These are phyloP conservation scores for Hypocrella siamensis DNA, from an alignment of 2,329 filamentous ascomycete genomes.

Conservation along the genomic window DNA sequence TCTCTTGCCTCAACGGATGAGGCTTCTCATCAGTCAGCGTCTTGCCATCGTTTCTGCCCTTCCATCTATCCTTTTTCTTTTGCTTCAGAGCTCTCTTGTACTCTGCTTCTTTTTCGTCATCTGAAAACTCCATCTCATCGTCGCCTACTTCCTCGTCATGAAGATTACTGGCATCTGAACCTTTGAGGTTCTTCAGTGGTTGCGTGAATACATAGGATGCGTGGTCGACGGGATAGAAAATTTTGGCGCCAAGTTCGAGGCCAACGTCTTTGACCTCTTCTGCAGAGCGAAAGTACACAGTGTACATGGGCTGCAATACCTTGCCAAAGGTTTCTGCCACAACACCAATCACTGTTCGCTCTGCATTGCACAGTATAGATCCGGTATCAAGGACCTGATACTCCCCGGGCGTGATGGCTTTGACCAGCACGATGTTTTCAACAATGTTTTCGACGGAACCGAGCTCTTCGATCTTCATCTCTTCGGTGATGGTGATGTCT, in stretches of 20 bases:
- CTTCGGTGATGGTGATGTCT: conserved; percentile 58
- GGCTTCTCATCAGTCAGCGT: conserved; percentile 19
- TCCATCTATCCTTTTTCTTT: conserved; percentile 38
- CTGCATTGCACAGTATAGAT: conserved; percentile 65
- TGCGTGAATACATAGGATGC: conserved; percentile 80
- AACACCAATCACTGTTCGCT: conserved; percentile 62
- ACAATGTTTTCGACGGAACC: conserved; percentile 65
- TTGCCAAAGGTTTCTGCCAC: conserved; percentile 77
- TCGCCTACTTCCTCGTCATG: conserved; percentile 81
- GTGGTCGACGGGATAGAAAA: conserved; percentile 69
- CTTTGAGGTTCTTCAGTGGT: conserved; percentile 62
- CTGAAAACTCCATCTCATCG: conserved; percentile 88
- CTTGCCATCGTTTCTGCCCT: conserved; percentile 24
- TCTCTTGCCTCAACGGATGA: conserved; percentile 24
- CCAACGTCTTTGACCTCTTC: conserved; percentile 53
- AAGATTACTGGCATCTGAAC: conserved; percentile 86
- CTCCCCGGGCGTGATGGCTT: conserved; percentile 63
- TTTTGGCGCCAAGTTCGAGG: conserved; percentile 49
- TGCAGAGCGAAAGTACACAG: conserved; percentile 55
- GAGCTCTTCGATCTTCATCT: conserved; percentile 63
- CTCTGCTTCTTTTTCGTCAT: conserved; percentile 86
- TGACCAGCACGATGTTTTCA: conserved; percentile 63
- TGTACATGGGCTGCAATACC: conserved; percentile 76
- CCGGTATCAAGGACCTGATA: conserved; percentile 73
- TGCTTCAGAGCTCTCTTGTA: conserved; percentile 57